These are phyloP conservation scores for Colletotrichum melonis DNA, from an alignment of 2,329 filamentous ascomycete species.

Conservation along the genomic window DNA sequence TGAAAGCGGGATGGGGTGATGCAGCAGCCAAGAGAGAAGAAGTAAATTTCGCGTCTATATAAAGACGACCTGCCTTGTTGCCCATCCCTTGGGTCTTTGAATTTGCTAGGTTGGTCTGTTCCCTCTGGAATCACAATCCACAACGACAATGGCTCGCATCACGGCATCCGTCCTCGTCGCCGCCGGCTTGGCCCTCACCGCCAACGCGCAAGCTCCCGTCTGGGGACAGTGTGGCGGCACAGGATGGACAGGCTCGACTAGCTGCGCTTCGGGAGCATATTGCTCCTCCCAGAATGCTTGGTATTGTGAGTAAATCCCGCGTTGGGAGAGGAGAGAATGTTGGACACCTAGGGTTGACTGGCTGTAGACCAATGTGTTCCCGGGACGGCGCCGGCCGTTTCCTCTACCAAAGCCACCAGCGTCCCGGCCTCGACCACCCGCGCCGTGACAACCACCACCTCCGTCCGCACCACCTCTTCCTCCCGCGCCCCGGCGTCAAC, in stretches of 20 bases:
- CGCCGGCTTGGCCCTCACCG: constrained; percentile 1
- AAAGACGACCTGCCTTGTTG: neutral
- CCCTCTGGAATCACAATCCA: neutral
- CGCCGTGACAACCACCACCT: neutral
- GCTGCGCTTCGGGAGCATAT: constrained; percentile 53
- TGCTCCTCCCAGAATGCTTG: constrained; percentile 50
- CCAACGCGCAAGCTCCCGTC: constrained; percentile 27
- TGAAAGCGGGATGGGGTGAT: neutral
- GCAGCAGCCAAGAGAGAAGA: neutral
- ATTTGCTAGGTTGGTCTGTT: neutral
- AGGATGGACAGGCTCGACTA: constrained; percentile 49
- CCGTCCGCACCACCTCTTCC: constrained; percentile 16
- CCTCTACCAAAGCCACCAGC: constrained; percentile 9
- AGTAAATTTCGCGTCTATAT: neutral
- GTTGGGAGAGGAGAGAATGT: neutral
- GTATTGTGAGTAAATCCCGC: constrained; percentile 61
- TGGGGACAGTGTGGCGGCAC: constrained; percentile 56
- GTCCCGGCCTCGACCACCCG: constrained; percentile 20
- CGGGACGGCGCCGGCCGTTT: constrained; percentile 8
- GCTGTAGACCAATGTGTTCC: constrained; percentile 23
- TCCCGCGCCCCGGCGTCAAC: neutral
- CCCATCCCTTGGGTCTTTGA: neutral
- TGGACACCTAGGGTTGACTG: neutral
- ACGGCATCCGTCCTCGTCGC: constrained; percentile 4
- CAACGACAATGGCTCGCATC: constrained; percentile 23